Evolutionary conservation across 768 basidiomycete species (phyloP), one percentile per base, ranked within the genome.

Genomic region (Mycena amicta): DNA sequence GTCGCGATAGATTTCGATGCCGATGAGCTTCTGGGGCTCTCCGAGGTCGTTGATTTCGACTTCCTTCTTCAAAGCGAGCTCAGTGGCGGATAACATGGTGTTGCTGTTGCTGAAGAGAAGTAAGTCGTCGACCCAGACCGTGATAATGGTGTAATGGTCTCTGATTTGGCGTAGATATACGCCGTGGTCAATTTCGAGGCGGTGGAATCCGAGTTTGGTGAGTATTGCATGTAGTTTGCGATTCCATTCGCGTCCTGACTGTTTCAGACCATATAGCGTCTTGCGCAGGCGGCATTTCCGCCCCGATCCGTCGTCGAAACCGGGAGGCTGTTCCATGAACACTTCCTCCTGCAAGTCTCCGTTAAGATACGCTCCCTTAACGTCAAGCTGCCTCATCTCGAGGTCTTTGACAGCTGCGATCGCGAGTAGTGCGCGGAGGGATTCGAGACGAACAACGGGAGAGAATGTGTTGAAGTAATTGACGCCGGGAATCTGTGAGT

Each of bases 381-480:
- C 28, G n/a, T 67, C 40, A 39, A 60, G 49, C 18, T 60, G 52
- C 23, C 65, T 43, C 13, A 67, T 67, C 5, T 65, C 62, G 55
- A 61, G 61, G 33, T 67, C 47, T 25, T 39, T 18, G 45, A 62
- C 54, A 0, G 56, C 39, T 27, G 65, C 55, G 31, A 57, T 15
- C 22, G 62, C 61, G 3, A 72, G 55, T 22, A 60, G 27, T 4
- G 40, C 49, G 5, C 49, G 55, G 6, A 37, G 11, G 33, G 33
- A 37, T 18, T 18, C 33, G 33, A 37, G 33, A 37, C 33, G 33
- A 37, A 18, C 53, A 13, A 33, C 31, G n/a, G 52, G 53, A 16
- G 50, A 30, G 22, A 52, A 52, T 5, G 50, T 52, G 30, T 74
- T 61, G 18, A 50, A 61, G 57, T 66, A 74, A 30, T 74, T 70